Conservation (phyloP, 208 protist genomes). For the Acanthamoeba sp. region DNA sequence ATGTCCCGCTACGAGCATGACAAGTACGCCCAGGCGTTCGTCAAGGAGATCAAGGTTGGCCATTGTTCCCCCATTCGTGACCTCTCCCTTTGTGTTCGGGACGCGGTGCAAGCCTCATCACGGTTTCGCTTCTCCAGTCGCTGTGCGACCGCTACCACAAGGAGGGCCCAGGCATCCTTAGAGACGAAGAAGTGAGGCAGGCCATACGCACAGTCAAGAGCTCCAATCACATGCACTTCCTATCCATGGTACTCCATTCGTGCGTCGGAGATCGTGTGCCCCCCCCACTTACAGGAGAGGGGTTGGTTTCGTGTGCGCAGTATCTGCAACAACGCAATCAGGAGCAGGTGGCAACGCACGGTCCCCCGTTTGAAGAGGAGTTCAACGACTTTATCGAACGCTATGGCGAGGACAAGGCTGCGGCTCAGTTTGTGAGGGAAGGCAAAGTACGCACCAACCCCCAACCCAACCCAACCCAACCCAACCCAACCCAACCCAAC, state of each 20-base stretch:
- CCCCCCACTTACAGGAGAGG: no score
- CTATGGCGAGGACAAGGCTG: background rate
- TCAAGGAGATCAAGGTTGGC: background rate
- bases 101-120: no score
- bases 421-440: background rate
- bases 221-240: constrained; percentile 12
- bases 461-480: background rate
- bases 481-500: background rate
- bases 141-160: background rate
- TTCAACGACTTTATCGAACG: background rate
- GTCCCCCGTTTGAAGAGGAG: background rate
- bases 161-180: background rate
- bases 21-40: constrained; percentile 12
- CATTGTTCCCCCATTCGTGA: no score
- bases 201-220: background rate
- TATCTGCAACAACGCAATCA: background rate
- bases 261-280: no score
- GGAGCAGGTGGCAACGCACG: background rate
- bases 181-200: background rate
- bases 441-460: background rate
- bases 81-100: no score
- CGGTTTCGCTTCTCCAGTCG: background rate
- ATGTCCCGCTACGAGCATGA: constrained; percentile 4
- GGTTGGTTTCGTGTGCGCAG: background rate
- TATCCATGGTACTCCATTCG: background rate